Conservation (phyloP, 225 moss, liverwort and hornwort species). For the Asterella californica region DNA sequence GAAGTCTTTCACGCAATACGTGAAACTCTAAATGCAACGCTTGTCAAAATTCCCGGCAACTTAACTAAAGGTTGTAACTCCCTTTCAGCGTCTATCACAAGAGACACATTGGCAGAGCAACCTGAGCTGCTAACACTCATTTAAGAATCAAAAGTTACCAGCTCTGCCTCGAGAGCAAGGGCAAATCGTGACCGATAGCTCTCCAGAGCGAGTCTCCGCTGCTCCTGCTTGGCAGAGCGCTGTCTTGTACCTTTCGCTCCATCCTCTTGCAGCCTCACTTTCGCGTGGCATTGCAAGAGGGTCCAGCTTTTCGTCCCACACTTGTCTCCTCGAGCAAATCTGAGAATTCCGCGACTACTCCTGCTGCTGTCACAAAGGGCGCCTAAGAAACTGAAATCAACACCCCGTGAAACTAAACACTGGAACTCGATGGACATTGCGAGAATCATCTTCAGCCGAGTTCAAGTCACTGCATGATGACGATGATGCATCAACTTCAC, state of each 20-base stretch:
- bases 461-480: too few relatives aligned
- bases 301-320: conserved; percentile 3
- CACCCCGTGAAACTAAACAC: background rate
- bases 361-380: background rate
- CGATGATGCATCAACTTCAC: too few relatives aligned
- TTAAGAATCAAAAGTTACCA: conserved; percentile 36
- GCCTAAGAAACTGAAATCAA: background rate
- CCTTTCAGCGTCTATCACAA: background rate
- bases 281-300: conserved; percentile 46
- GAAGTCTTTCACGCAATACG: too few relatives aligned
- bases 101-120: background rate
- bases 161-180: conserved; percentile 66
- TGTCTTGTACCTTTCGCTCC: conserved; percentile 64
- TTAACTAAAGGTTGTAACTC: too few relatives aligned
- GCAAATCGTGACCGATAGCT: conserved; percentile 69
- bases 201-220: conserved; percentile 54
- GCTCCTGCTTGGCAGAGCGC: conserved; percentile 76
- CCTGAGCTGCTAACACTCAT: too few relatives aligned
- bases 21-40: too few relatives aligned
- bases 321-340: background rate
- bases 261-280: conserved; percentile 37
- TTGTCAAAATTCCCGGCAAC: too few relatives aligned
- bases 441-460: background rate
- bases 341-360: background rate
- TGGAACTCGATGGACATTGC: background rate